phyloP scores from a whole-genome alignment of 2,329 filamentous ascomycete genomes.

The Ophiostoma novo-ulmi region DNA sequence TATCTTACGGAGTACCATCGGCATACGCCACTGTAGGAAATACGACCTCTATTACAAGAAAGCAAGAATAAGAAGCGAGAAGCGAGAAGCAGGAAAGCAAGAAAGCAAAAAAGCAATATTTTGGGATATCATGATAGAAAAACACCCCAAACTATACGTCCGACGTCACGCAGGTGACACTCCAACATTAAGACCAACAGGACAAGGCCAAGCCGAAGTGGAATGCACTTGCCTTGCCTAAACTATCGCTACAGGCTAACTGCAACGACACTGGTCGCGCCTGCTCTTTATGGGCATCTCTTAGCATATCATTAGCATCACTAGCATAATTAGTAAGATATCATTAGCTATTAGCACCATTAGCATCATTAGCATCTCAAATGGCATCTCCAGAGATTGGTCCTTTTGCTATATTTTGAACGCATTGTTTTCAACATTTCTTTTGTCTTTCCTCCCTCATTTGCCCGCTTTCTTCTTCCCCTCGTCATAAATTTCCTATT shows the following conservation, averaged over 20 bases:
- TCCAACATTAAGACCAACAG: not conserved
- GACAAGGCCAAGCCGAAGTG: conserved; percentile 1
- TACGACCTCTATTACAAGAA: not conserved
- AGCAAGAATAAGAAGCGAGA: not conserved
- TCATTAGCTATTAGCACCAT: too few species aligned
- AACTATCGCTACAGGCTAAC: not conserved
- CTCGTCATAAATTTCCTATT: not conserved
- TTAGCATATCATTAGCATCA: too few species aligned
- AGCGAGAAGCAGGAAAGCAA: too few species aligned
- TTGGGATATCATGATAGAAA: too few species aligned
- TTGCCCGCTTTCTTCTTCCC: not conserved
- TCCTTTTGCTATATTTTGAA: conserved; percentile 2
- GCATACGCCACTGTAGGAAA: not conserved
- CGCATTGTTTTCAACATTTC: not conserved
- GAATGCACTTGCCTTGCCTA: not conserved
- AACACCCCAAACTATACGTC: not conserved
- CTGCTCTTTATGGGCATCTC: not conserved
- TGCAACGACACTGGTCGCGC: not conserved
- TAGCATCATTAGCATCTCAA: too few species aligned
- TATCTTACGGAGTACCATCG: not conserved
- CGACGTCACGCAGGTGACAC: conserved; percentile 5
- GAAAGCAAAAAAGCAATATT: not conserved
- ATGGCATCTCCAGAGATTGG: not conserved
- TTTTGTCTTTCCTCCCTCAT: not conserved
- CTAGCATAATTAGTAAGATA: too few species aligned